Base-by-base conservation (phyloP, 2,329 filamentous ascomycete genomes). In the Trichoderma simmonsii region DNA sequence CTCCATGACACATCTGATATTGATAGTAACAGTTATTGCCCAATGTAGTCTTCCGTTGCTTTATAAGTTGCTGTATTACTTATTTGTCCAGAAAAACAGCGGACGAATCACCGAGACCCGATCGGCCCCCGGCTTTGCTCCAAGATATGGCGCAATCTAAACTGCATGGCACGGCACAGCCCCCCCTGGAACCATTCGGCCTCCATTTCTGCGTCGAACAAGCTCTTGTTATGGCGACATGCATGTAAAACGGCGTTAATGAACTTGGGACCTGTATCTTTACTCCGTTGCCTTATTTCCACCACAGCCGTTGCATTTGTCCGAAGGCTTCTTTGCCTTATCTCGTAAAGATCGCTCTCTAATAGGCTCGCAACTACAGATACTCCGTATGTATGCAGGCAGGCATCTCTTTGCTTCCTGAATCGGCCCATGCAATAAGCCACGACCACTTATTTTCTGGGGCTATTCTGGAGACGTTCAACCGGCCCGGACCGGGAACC, bases 21-120 rank as follows among this genome's bases (percentile, higher is more conserved):
- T n/a, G 43, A 54, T 21, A 24, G 48, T 6, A 54, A 54, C 1
- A 12, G 3, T 2, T n/a, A 30, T 12, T 30, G 26, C 56, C n/a
- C 32, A 21, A 36, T 21, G 59, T 26, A 14, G 6, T 14, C n/a
- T 15, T 21, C 30, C 3, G 15, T 12, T 66, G 30, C 63, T 56
- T 57, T 26, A 21, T 28, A 56, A 66, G 15, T 28, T 28, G 9
- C 21, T 34, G 3, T 11, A 26, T 28, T 67, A 34, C 32, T 26
- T 66, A 54, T 54, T 54, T 24, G 48, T 14, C n/a, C 48, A 36
- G 30, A 39, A 62, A 24, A 18, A 15, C 15, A 32, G 39, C 39
- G 39, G 48, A 26, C 63, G 32, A 36, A 67, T 43, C 64, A 43
- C 64, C 64, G 64, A 67, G 18, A 67, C 34, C 64, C 64, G 51